Evolutionary conservation across 1,284 basidiomycete genomes (phyloP).

Genomic region (Boletus sp.): DNA sequence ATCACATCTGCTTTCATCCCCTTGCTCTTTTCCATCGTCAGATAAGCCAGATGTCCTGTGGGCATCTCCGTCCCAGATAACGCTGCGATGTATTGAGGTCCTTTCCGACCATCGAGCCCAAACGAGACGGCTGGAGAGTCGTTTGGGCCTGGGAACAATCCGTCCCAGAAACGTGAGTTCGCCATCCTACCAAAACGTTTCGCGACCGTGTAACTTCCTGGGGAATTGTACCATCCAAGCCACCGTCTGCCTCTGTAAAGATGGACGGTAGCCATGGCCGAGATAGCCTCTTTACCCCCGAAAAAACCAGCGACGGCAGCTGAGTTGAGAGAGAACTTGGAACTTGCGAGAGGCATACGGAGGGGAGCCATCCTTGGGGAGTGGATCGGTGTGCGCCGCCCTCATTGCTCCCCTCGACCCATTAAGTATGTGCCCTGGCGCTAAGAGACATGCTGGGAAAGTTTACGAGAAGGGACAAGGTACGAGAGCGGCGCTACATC

Average conservation of each 20-base stretch:
- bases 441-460: neutral
- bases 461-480: too few species aligned
- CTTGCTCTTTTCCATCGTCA: constrained; percentile 20
- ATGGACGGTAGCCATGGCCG: constrained; percentile 31
- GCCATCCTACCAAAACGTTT: constrained; percentile 31
- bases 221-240: constrained; percentile 37
- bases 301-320: constrained; percentile 30
- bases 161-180: constrained; percentile 28
- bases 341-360: constrained; percentile 5
- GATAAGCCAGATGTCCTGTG: constrained; percentile 24
- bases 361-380: constrained; percentile 17
- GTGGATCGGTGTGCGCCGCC: neutral
- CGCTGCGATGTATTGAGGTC: constrained; percentile 25
- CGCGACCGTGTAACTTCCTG: constrained; percentile 31
- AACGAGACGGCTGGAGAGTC: constrained; percentile 22
- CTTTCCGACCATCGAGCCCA: constrained; percentile 28
- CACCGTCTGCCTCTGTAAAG: constrained; percentile 26
- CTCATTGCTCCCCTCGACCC: neutral
- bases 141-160: constrained; percentile 30
- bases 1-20: neutral
- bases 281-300: constrained; percentile 33
- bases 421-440: neutral
- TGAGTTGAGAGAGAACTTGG: constrained; percentile 23
- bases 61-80: constrained; percentile 26
- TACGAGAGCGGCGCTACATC: too few species aligned